phyloP scores from a whole-genome alignment of 2,329 filamentous ascomycete genomes.

The Metarhizium anisopliae region DNA sequence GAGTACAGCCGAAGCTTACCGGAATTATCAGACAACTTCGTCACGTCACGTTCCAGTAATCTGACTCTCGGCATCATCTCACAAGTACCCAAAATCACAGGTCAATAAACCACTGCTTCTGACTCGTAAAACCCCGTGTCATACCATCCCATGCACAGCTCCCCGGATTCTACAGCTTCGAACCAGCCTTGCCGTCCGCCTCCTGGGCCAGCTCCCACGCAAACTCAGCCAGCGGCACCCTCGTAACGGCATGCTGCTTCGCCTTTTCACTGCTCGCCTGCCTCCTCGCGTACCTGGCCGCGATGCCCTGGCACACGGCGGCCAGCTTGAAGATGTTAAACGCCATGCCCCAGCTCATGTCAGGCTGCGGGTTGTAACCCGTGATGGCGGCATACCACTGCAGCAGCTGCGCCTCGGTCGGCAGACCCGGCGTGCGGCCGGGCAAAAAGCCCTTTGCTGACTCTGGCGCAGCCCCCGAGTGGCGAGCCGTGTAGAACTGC shows the following conservation, averaged over 20 bases:
- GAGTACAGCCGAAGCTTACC: too few species aligned
- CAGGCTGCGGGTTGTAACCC: slow-evolving; percentile 59
- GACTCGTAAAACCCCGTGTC: too few species aligned
- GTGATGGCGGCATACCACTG: slow-evolving; percentile 38
- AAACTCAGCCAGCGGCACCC: slow-evolving; percentile 64
- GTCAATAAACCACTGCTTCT: too few species aligned
- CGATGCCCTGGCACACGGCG: slow-evolving; percentile 77
- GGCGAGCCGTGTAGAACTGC: slow-evolving; percentile 28
- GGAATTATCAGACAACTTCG: too few species aligned
- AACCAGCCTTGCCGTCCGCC: slow-evolving; percentile 17
- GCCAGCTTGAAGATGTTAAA: slow-evolving; percentile 54
- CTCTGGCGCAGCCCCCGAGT: slow-evolving; percentile 12
- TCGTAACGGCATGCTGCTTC: slow-evolving; percentile 58
- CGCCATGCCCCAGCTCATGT: slow-evolving; percentile 52
- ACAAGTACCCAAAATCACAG: too few species aligned
- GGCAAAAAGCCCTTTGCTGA: slow-evolving; percentile 47
- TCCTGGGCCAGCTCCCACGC: slow-evolving; percentile 65
- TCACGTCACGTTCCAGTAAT: too few species aligned
- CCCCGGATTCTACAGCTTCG: slow-evolving; percentile 16
- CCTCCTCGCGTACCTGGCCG: slow-evolving; percentile 71
- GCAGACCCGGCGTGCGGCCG: slow-evolving; percentile 55
- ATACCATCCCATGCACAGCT: too few species aligned
- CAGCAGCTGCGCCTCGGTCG: slow-evolving; percentile 30
- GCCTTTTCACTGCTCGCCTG: slow-evolving; percentile 88
- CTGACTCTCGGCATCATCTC: too few species aligned